phyloP scores from a whole-genome alignment of 202 grass and related monocot genomes.

The Setaria italica region DNA sequence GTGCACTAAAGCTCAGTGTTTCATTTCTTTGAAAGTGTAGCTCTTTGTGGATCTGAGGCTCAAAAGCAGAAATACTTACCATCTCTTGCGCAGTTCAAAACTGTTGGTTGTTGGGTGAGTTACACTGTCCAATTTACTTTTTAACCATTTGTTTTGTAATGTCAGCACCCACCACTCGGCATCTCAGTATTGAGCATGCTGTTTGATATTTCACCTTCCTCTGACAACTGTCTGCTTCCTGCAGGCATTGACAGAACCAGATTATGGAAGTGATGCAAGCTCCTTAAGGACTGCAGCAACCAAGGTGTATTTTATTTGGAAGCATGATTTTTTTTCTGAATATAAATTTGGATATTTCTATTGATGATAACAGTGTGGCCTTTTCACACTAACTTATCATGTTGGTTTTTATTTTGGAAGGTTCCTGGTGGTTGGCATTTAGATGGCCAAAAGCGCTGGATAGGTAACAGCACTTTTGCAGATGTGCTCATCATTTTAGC shows the following conservation, averaged over 20 bases:
- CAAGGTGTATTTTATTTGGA: slow-evolving; percentile 64
- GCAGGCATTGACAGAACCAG: slow-evolving; percentile 93
- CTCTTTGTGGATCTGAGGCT: slow-evolving; percentile 91
- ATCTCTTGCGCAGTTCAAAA: slow-evolving; percentile 74
- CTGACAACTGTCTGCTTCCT: slow-evolving; percentile 36
- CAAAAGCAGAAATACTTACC: slow-evolving; percentile 97
- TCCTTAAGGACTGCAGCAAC: slow-evolving; percentile 77
- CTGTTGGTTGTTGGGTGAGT: slow-evolving; percentile 93
- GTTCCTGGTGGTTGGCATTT: slow-evolving; percentile 93
- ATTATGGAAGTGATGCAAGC: slow-evolving; percentile 97
- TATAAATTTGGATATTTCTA: slow-evolving; percentile 5
- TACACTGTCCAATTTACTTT: slow-evolving; percentile 7
- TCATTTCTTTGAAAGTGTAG: slow-evolving; percentile 51
- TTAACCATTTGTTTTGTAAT: neutral
- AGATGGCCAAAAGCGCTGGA: slow-evolving; percentile 97
- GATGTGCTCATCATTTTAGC: slow-evolving; percentile 90
- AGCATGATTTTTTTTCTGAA: slow-evolving; percentile 12
- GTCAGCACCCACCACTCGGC: neutral
- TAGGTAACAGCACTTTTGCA: slow-evolving; percentile 98
- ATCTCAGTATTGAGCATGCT: neutral
- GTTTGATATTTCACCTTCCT: slow-evolving; percentile 21
- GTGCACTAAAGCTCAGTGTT: slow-evolving; percentile 4
- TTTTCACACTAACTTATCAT: slow-evolving; percentile 19
- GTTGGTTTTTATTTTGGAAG: slow-evolving; percentile 52
- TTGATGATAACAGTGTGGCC: neutral